Evolutionary conservation across 345 rosid genomes (phyloP), one percentile per base, ranked within the genome.

Genomic region (Lenwebbia sp.): DNA sequence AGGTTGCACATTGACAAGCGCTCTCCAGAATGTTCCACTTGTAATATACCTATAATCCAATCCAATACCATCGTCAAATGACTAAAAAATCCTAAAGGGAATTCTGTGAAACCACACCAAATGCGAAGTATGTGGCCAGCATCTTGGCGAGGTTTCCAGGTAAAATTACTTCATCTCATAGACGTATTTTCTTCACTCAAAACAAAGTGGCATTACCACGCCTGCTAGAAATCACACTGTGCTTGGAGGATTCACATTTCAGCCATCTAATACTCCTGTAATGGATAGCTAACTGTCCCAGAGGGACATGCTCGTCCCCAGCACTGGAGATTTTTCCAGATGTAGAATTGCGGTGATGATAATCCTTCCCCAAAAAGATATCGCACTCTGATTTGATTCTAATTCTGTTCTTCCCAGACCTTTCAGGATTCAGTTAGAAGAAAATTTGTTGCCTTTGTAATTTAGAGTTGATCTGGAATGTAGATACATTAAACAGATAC

Each of bases 381-480:
- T 30, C 22, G 40, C 75, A 17, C 22, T 62, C 5, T 23, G 26
- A 23, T 62, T 30, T 30, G 41, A 62, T 62, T 62, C 11, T 62
- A 19, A 30, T 62, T 62, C 0, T 1, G 6, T 60, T 60, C 70
- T 0, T 60, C 0, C 33, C 5, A 0, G 11, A 30, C 22, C 11
- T 7, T 62, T 28, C 22, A 30, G 0, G 75, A 33, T 70, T 70
- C 6, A 0, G 25, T 65, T 65, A 65, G 44, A 65, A 65, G 44
- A 65, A 65, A 65, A 30, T 23, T 33, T 19, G 76, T 33, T 17
- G 25, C 44, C 44, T 65, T 15, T 2, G 76, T 17, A 33, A 65
- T 33, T 65, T 65, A 65, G 76, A 17, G 25, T 33, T 19, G 78
- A 70, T 33, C 78, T 33, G 78, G 47, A 70, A 70, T 33, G 37